Evolutionary conservation across 2,329 filamentous ascomycete genomes (phyloP), one percentile per base, ranked within the genome.

Genomic region (Sclerotinia sclerotiorum): DNA sequence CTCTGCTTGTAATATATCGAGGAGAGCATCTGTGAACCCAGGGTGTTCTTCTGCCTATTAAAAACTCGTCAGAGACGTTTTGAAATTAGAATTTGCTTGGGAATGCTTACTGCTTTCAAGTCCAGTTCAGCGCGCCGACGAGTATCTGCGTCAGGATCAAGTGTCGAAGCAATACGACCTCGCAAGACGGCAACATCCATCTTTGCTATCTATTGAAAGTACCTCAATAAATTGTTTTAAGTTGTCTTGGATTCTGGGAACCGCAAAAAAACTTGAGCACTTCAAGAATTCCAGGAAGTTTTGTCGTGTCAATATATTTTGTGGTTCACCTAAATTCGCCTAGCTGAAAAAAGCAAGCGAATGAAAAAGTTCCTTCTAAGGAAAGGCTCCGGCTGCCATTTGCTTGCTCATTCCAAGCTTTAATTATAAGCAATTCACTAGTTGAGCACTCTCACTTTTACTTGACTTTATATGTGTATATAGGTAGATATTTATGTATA

Each of bases 1-100:
- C 81, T 99, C 95, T 71, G 87, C 86, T 82, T 96, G 90, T 75
- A 98, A 84, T 77, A 99, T 93, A 79, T 96, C 92, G 76, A 97
- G 85, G 71, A 98, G 88, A 75, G 92, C 92, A 80, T 95, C 92
- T 78, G 92, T 90, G 80, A 99, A 98, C 73, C 94, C 94, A 70
- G 91, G 85, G 80, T 94, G 90, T 75, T 92, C 89, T 83, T 98
- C 94, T 79, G 95, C 93, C 93, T 97, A 54, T 69, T 62, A 60
- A 70, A 58, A 32, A 56, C 24, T 65, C 75, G 48, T 68, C 46
- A 68, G 67, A 70, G 75, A 69, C 54, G 68, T 54, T 57, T 46
- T 61, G 57, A 68, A 68, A 55, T 42, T 42, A 61, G 57, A 57
- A 63, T 69, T 69, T 67, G 69, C 65, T 39, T 44, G 63, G 69